These are phyloP conservation scores for Ligustrum vulgare DNA, from an alignment of 257 asterid species.

Conservation along the genomic window DNA sequence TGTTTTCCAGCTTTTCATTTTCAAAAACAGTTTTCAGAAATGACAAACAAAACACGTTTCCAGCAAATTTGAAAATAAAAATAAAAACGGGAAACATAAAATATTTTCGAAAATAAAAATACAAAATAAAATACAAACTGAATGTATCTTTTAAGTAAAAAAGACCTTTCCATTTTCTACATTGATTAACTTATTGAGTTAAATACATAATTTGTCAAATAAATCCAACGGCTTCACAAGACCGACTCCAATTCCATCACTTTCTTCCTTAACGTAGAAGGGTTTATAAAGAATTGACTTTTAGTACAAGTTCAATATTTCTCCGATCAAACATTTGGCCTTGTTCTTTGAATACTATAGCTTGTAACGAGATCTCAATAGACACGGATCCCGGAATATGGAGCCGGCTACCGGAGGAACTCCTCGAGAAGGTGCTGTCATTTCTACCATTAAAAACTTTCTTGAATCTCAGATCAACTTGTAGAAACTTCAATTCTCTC, in stretches of 20 bases:
- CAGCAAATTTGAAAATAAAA: no score
- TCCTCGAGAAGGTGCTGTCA: conserved; percentile 57
- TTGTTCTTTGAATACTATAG: not conserved
- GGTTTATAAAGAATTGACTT: not conserved
- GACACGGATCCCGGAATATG: conserved; percentile 63
- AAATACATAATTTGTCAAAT: not conserved
- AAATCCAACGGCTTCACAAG: not conserved
- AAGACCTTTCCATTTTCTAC: not conserved
- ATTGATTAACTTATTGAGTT: not conserved
- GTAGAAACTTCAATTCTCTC: conserved; percentile 65
- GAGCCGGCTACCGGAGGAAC: conserved; percentile 59
- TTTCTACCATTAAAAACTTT: conserved; percentile 61
- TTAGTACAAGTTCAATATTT: not conserved
- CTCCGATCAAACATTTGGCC: not conserved
- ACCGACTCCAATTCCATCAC: not conserved
- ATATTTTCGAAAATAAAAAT: no score
- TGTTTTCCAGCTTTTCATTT: no score
- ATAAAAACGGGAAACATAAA: no score
- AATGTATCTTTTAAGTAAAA: no score
- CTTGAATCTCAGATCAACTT: conserved; percentile 60
- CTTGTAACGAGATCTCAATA: not conserved
- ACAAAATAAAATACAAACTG: no score
- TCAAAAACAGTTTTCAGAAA: no score
- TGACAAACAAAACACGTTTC: no score
- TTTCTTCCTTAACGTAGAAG: not conserved